phyloP scores from a whole-genome alignment of 257 asterid species.

The Anisodus tanguticus region DNA sequence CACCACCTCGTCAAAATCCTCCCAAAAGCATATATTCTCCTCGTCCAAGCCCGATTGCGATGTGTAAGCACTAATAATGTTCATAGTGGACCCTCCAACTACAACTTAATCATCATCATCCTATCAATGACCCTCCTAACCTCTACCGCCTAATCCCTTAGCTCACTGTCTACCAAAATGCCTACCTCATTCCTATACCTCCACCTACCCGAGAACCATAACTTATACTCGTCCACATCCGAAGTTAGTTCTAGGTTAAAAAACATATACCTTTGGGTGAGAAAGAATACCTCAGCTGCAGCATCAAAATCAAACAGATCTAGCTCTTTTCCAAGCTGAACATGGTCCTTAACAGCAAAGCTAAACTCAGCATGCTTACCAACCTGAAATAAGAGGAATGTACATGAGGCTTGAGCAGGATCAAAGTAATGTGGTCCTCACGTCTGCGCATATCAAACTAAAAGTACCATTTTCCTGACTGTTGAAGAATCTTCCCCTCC shows the following conservation, averaged over 20 bases:
- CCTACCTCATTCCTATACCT: no score
- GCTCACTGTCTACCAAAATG: no score
- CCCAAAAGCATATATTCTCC: no score
- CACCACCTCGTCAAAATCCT: no score
- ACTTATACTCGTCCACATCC: not conserved
- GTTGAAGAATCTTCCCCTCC: conserved; percentile 78
- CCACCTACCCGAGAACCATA: no score
- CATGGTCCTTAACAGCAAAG: conserved; percentile 83
- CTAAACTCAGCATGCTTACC: conserved; percentile 75
- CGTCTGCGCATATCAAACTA: not conserved
- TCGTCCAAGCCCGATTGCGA: no score
- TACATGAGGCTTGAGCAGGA: not conserved
- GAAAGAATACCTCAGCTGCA: conserved; percentile 89
- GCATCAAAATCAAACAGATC: conserved; percentile 89
- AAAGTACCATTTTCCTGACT: conserved; percentile 70
- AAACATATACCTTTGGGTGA: conserved; percentile 38
- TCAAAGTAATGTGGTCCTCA: conserved; percentile 26
- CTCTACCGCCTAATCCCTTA: no score
- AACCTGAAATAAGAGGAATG: conserved; percentile 49
- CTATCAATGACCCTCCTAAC: no score
- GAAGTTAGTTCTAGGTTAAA: not conserved
- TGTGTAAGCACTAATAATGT: no score
- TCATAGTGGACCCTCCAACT: no score
- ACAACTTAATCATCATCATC: no score
- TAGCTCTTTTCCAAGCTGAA: conserved; percentile 89